phyloP scores from a whole-genome alignment of 306 rosid genomes.

The Lathyrus oleraceus region DNA sequence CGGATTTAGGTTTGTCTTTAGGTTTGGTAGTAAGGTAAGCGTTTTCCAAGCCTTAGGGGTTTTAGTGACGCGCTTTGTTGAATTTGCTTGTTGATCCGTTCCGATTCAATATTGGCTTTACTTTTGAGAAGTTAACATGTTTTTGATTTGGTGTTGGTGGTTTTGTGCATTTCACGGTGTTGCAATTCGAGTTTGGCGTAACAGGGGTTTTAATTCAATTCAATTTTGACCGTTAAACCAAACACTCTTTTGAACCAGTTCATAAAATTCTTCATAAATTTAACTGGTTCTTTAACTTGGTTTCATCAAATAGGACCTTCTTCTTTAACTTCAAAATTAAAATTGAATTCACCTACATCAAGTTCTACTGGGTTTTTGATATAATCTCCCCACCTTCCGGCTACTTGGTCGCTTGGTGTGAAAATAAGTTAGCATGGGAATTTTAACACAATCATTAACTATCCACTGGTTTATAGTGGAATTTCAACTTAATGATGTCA shows the following conservation, averaged over 20 bases:
- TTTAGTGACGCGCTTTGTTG: slow-evolving; percentile 51
- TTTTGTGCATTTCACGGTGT: slow-evolving; percentile 39
- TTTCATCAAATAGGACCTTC: slow-evolving; percentile 3
- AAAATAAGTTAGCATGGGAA: neutral
- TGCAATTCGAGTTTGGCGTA: slow-evolving; percentile 33
- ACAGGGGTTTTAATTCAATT: slow-evolving; percentile 36
- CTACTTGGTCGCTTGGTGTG: slow-evolving; percentile 25
- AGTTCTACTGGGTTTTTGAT: slow-evolving; percentile 1
- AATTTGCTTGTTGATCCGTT: slow-evolving; percentile 69
- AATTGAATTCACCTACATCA: slow-evolving; percentile 23
- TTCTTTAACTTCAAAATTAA: slow-evolving; percentile 35
- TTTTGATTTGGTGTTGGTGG: slow-evolving; percentile 33
- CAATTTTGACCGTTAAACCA: slow-evolving; percentile 43
- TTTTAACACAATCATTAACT: slow-evolving; percentile 17
- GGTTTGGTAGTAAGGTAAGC: slow-evolving; percentile 49
- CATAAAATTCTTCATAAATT: slow-evolving; percentile 26
- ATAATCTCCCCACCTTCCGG: slow-evolving; percentile 17
- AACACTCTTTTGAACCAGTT: slow-evolving; percentile 34
- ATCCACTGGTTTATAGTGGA: neutral
- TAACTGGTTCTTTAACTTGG: slow-evolving; percentile 19
- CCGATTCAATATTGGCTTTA: slow-evolving; percentile 39
- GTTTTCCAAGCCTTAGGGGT: slow-evolving; percentile 51
- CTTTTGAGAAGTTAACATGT: slow-evolving; percentile 36
- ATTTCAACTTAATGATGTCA: slow-evolving; percentile 24
- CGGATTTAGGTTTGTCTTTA: slow-evolving; percentile 48